Evolutionary conservation across 2,329 filamentous ascomycete genomes (phyloP), one percentile per base, ranked within the genome.

Genomic region (Lecanosticta acicola): DNA sequence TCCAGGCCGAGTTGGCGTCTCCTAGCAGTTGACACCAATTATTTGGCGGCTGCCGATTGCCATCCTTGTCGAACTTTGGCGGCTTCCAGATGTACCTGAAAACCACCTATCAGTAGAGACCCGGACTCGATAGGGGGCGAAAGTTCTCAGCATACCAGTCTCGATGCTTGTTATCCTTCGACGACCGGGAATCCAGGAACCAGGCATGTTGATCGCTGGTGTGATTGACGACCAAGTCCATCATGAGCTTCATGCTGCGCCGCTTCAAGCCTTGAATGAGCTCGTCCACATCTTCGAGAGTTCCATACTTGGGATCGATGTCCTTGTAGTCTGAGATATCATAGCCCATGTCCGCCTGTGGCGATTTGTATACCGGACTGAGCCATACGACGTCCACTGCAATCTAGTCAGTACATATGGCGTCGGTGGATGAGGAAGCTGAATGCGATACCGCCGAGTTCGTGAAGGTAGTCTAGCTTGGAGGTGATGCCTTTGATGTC

Each of bases 401-500:
- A 14, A 37, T 18, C 11, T 36, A n/a, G 32, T 36, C 17, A 42
- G 21, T 33, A 41, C 4, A 8, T 32, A 16, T 21, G 19, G n/a
- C n/a, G n/a, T n/a, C n/a, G n/a, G n/a, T n/a, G n/a, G n/a, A n/a
- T n/a, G n/a, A n/a, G n/a, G n/a, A n/a, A n/a, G n/a, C n/a, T n/a
- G n/a, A n/a, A 29, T 29, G 11, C 24, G 24, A n/a, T 39, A 50
- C 50, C 50, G 1, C 81, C 83, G 0, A 85, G 69, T 2, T 77
- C 69, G 41, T 77, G 71, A 39, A 85, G 70, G 58, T 85, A 82
- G 59, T 83, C 79, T 1, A 85, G 65, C 59, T 83, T 75, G 8
- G 77, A 78, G 10, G 81, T 78, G 42, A 85, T 78, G 10, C 81
- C 82, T 1, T 74, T 75, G 26, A 85, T 73, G 56, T 85, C 81